phyloP scores from a whole-genome alignment of 768 basidiomycete genomes.

The Podaxis sp. region DNA sequence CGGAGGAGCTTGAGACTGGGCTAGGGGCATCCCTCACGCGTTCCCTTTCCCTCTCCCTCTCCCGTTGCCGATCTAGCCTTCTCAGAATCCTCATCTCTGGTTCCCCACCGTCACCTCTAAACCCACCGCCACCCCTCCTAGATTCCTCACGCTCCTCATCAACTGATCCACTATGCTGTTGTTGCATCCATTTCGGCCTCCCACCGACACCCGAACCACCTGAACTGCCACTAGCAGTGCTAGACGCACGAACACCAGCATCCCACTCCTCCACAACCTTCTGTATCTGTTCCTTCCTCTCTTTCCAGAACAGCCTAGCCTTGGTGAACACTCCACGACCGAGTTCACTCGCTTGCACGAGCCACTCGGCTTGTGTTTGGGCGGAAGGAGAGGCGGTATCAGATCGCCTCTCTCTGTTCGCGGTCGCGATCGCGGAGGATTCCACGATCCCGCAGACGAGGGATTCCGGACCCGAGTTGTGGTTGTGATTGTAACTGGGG shows the following conservation, averaged over 20 bases:
- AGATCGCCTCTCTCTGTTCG: constrained; percentile 14
- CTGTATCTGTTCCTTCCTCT: constrained; percentile 74
- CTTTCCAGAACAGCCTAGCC: constrained; percentile 85
- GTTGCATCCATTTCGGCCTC: constrained; percentile 66
- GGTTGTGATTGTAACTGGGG: constrained; percentile 14
- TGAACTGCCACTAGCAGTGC: constrained; percentile 23
- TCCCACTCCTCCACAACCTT: constrained; percentile 83
- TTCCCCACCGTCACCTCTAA: constrained; percentile 27
- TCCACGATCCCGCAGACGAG: constrained; percentile 7
- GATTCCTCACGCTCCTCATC: constrained; percentile 31
- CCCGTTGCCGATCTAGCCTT: constrained; percentile 12
- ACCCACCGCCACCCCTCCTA: constrained; percentile 26
- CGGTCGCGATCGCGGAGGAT: constrained; percentile 19
- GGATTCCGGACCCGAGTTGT: not conserved
- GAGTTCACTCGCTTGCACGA: constrained; percentile 83
- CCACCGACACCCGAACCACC: constrained; percentile 26
- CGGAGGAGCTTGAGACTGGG: constrained; percentile 10
- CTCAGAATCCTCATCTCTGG: constrained; percentile 9
- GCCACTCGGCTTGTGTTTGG: constrained; percentile 76
- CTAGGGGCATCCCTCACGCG: not conserved
- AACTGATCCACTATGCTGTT: constrained; percentile 27
- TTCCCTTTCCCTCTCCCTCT: constrained; percentile 3
- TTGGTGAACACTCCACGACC: constrained; percentile 79
- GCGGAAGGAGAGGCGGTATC: constrained; percentile 18
- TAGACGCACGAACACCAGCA: constrained; percentile 20